Percentiles rank a stretch among this genome's conserved stretches.
phyloP scores from a whole-genome alignment of 139 green algal genomes.

The Chlorella ohadii region DNA sequence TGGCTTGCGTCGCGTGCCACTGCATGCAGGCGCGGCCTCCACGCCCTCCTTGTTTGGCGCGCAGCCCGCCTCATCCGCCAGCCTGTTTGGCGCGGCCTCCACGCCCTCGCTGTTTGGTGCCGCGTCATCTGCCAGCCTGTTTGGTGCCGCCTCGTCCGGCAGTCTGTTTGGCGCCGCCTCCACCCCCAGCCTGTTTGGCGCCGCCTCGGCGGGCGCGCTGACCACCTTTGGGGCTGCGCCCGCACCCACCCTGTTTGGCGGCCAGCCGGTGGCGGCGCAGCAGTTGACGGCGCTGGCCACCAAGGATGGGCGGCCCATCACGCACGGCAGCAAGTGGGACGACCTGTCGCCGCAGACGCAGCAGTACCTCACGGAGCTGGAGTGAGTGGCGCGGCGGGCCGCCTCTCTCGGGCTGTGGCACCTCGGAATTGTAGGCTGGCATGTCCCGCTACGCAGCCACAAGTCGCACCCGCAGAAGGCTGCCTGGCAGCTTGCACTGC shows the following conservation, averaged over 20 bases:
- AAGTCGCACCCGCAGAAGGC: no score
- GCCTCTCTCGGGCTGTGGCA: not conserved
- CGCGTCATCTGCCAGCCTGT: not conserved
- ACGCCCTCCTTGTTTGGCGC: conserved; percentile 43
- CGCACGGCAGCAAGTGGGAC: conserved; percentile 61
- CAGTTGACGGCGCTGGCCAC: conserved; percentile 37
- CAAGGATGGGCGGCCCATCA: conserved; percentile 53
- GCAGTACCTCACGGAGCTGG: conserved; percentile 54
- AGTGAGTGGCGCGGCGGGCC: conserved; percentile 25
- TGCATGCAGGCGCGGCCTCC: not conserved
- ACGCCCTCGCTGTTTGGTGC: conserved; percentile 49
- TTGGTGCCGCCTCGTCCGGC: conserved; percentile 14
- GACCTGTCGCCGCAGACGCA: conserved; percentile 56
- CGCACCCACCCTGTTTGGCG: conserved; percentile 46
- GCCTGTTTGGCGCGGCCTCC: not conserved
- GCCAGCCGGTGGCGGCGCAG: conserved; percentile 26
- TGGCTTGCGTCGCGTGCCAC: no score
- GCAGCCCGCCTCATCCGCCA: not conserved
- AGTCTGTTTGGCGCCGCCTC: conserved; percentile 36
- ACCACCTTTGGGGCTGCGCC: not conserved
- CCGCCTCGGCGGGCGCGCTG: not conserved
- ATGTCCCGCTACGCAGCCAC: no score
- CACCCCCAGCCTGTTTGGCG: conserved; percentile 7
- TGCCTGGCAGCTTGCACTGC: no score
- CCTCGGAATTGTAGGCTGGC: no score